Conservation (phyloP, 495 filamentous ascomycete species). For the Penicillium antarcticum region DNA sequence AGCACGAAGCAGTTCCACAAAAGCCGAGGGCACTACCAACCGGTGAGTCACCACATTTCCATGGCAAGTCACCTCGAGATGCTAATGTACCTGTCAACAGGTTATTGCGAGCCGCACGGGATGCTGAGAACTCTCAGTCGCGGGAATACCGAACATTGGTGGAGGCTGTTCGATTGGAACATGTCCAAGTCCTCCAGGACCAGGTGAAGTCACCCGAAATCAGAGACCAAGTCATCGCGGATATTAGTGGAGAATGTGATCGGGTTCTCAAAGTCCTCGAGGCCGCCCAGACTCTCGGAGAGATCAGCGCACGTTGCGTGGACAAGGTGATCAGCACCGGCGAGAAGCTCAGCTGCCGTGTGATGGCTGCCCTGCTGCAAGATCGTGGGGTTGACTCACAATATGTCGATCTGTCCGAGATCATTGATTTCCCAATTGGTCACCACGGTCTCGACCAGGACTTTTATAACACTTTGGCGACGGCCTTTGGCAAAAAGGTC, state of each 20-base stretch:
- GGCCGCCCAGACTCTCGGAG: constrained; percentile 55
- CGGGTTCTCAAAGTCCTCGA: constrained; percentile 56
- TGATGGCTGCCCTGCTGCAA: constrained; percentile 77
- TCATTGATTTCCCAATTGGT: constrained; percentile 59
- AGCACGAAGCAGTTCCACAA: constrained; percentile 84
- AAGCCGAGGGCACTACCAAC: constrained; percentile 90
- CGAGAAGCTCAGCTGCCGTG: constrained; percentile 87
- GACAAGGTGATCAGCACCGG: constrained; percentile 90
- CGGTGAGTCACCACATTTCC: constrained; percentile 58
- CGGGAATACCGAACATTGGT: constrained; percentile 68
- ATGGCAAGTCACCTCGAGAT: not conserved
- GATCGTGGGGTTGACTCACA: constrained; percentile 76
- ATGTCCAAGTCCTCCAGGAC: constrained; percentile 61
- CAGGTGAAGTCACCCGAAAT: constrained; percentile 62
- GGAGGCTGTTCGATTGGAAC: constrained; percentile 69
- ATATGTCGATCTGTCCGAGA: constrained; percentile 80
- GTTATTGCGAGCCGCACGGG: constrained; percentile 65
- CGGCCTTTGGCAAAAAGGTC: constrained; percentile 63
- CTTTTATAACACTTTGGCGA: constrained; percentile 76
- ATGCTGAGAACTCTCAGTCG: constrained; percentile 59
- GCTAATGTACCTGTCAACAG: constrained; percentile 31
- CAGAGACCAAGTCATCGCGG: constrained; percentile 50
- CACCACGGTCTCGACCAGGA: constrained; percentile 62
- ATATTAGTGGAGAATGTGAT: constrained; percentile 70
- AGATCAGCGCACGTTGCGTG: constrained; percentile 77